phyloP scores from a whole-genome alignment of 768 basidiomycete species.

The Steccherinum ochraceum region DNA sequence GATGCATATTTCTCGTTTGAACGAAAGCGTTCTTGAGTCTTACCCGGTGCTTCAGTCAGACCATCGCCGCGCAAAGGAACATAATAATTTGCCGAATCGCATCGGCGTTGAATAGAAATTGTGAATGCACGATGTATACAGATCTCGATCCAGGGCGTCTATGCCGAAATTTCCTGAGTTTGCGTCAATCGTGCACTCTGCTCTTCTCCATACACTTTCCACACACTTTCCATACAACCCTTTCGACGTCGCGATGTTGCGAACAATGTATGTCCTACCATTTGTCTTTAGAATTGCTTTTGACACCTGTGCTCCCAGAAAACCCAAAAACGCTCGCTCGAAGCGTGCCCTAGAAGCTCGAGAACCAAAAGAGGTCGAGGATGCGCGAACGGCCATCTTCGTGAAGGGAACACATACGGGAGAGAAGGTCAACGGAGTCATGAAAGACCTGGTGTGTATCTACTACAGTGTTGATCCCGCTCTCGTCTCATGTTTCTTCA shows the following conservation, averaged over 20 bases:
- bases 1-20: not conserved
- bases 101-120: not conserved
- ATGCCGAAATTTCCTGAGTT: not conserved
- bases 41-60: too few species aligned
- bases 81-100: too few species aligned
- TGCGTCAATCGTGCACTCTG: not conserved
- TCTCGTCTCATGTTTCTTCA: not conserved
- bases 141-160: not conserved
- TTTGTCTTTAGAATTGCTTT: too few species aligned
- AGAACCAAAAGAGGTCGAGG: conserved; percentile 86
- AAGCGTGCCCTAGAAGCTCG: conserved; percentile 86
- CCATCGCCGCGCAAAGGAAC: too few species aligned
- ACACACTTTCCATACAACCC: too few species aligned
- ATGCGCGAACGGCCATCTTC: conserved; percentile 82
- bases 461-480: not conserved
- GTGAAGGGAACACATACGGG: conserved; percentile 85
- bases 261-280: not conserved
- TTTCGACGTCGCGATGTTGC: not conserved
- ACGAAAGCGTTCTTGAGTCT: too few species aligned
- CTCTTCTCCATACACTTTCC: not conserved
- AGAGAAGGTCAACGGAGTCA: conserved; percentile 68
- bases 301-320: too few species aligned
- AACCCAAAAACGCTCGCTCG: conserved; percentile 93
- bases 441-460: conserved; percentile 85
- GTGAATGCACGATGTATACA: not conserved